Evolutionary conservation across 2,329 filamentous ascomycete species (phyloP), one percentile per base, ranked within the genome.

Genomic region (Fusarium miscanthi): DNA sequence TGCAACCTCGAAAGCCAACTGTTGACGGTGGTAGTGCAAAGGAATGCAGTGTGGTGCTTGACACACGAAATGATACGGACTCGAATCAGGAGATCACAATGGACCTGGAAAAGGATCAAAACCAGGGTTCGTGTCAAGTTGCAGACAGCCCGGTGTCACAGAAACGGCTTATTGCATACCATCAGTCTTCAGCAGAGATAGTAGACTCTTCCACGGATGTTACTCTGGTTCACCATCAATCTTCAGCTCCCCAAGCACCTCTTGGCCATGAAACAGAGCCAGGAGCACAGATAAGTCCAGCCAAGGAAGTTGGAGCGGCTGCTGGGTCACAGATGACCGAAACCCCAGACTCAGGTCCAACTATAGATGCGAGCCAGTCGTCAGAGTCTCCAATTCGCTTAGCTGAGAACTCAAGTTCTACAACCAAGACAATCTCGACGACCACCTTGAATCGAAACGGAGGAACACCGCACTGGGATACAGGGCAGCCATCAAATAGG

Each of bases 291-390:
- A 5, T 30, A 49, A 6, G 1, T 0, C 30, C 1, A 19, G 46
- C 2, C 6, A 31, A 13, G 6, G 0, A 38, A 0, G 25, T 14
- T 14, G 8, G 2, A 53, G 25, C 5, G 0, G 0, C 3, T n/a
- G 17, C 33, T 9, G 21, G 4, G 27, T 9, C 27, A 30, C 27
- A 30, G 7, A 30, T 30, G 3, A 30, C 27, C 8, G 6, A 9
- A 9, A 2, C 27, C 6, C 27, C 27, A 30, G 27, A 14, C 1
- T 17, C 30, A 4, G 11, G 4, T 1, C 2, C 21, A 19, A 8
- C 7, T 8, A 5, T 5, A 5, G 38, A 42, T 16, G 8, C 16
- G 12, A 33, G 16, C 27, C 27, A 30, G 8, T 30, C 27, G 6
- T 30, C 8, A 30, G 27, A 30, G 27, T 30, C 27, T 30, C 8